These are phyloP conservation scores for Solanum lycopersicoides DNA, from an alignment of 257 asterid genomes.

Conservation along the genomic window DNA sequence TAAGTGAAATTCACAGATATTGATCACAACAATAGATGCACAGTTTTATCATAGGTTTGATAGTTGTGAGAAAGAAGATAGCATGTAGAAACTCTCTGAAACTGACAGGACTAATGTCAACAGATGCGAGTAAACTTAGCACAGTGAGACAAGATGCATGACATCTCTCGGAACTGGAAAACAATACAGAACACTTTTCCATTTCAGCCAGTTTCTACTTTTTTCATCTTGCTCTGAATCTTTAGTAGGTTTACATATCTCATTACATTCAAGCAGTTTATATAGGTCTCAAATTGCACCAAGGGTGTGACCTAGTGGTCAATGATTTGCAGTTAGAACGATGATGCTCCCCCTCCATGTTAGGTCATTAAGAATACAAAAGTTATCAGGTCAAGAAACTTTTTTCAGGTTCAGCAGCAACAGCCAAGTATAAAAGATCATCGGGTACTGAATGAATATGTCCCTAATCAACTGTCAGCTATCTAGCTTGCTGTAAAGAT, in stretches of 20 bases:
- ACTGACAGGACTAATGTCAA: background rate
- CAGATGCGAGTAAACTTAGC: background rate
- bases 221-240: background rate
- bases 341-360: background rate
- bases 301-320: background rate
- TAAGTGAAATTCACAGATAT: conserved; percentile 8
- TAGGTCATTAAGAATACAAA: background rate
- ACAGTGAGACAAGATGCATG: background rate
- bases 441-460: background rate
- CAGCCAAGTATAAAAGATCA: background rate
- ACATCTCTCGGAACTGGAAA: background rate
- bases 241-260: background rate
- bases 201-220: background rate
- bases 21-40: background rate
- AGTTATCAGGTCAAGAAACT: background rate
- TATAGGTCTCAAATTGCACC: background rate
- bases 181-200: background rate
- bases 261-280: background rate
- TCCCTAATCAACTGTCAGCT: background rate
- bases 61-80: background rate
- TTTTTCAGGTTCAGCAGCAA: background rate
- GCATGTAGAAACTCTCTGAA: background rate
- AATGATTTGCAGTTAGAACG: background rate
- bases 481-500: background rate
- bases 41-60: background rate